Percentiles rank a stretch among this genome's conserved stretches.
phyloP scores from a whole-genome alignment of 1,284 basidiomycete species.

The Cutaneotrichosporon spelunceum region DNA sequence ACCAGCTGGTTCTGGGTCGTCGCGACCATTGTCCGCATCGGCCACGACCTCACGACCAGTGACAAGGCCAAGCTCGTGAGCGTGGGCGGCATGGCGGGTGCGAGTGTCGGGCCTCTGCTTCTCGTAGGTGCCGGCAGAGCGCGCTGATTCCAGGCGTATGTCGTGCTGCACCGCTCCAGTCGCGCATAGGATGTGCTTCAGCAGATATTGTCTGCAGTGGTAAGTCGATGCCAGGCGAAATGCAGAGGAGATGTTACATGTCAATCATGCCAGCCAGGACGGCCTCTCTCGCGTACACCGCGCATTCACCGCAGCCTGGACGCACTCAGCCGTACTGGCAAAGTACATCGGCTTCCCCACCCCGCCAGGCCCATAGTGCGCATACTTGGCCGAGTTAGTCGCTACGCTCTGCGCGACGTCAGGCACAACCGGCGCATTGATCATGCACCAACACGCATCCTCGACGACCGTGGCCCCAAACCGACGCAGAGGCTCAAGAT shows the following conservation, averaged over 20 bases:
- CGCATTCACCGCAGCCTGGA: constrained; percentile 9
- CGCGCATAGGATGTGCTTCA: background rate
- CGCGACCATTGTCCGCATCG: background rate
- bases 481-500: background rate
- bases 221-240: background rate
- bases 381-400: constrained; percentile 21
- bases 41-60: background rate
- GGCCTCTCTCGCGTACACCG: background rate
- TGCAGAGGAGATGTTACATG: background rate
- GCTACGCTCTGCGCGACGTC: background rate
- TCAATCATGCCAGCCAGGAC: background rate
- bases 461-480: constrained; percentile 14
- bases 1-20: background rate
- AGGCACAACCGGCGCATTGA: constrained; percentile 12
- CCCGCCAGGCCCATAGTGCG: constrained; percentile 19
- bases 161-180: background rate
- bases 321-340: constrained; percentile 7
- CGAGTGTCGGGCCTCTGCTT: background rate
- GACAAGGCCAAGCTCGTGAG: background rate
- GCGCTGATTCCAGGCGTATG: background rate
- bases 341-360: constrained; percentile 12
- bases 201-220: background rate
- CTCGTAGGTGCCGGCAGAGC: background rate
- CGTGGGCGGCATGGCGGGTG: background rate
- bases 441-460: constrained; percentile 22